Conservation (phyloP, 2,329 filamentous ascomycete genomes). For the Tolypocladium guangdongense region DNA sequence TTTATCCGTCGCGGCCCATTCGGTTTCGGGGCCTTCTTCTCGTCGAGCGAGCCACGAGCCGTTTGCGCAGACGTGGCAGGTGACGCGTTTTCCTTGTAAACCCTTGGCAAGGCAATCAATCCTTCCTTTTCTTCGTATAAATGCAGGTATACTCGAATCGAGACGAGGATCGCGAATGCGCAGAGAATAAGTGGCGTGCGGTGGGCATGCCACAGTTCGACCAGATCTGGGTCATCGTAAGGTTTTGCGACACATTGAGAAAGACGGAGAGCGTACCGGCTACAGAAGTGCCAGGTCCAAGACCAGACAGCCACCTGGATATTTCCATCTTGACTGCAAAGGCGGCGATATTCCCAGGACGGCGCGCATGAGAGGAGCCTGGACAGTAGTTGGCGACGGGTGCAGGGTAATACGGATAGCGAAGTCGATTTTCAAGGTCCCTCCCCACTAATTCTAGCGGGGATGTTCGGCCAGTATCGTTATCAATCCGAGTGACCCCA, state of each 20-base stretch:
- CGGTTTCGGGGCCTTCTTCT: constrained; percentile 18
- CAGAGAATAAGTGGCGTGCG: constrained; percentile 32
- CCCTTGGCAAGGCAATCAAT: constrained; percentile 25
- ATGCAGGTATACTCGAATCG: constrained; percentile 32
- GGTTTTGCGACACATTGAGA: background rate
- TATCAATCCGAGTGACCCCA: background rate
- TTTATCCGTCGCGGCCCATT: constrained; percentile 39
- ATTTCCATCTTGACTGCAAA: background rate
- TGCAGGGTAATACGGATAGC: background rate
- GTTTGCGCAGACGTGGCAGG: constrained; percentile 1
- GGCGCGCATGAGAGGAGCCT: background rate
- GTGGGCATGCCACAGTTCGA: constrained; percentile 35
- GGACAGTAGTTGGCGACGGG: background rate
- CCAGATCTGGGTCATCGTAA: constrained; percentile 16
- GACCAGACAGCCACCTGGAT: background rate
- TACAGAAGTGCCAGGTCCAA: background rate
- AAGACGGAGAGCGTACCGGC: background rate
- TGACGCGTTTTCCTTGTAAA: constrained; percentile 13
- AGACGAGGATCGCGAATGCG: constrained; percentile 24
- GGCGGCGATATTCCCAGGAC: background rate
- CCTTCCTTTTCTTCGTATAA: constrained; percentile 21
- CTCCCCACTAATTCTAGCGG: background rate
- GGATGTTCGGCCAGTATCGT: background rate
- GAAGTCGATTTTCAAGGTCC: background rate
- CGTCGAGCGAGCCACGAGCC: constrained; percentile 6